Evolutionary conservation across 805 yeast species (phyloP).

Genomic region (Kluyveromyces siamensis): DNA sequence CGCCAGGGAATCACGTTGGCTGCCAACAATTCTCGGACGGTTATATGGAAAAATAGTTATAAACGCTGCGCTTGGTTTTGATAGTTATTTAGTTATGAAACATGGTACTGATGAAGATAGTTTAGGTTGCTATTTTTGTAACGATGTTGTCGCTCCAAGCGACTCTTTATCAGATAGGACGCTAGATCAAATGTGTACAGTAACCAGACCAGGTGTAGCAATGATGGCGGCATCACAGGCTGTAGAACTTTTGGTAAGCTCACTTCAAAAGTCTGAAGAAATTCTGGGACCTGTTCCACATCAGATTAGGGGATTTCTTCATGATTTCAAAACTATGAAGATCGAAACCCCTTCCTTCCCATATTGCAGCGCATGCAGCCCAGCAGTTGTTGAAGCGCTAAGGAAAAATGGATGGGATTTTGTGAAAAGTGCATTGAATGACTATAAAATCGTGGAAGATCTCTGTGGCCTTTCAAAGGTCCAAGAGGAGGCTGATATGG

Average conservation of each 20-base stretch:
- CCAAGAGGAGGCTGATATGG: constrained; percentile 45
- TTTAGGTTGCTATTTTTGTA: constrained; percentile 92
- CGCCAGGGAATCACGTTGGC: constrained; percentile 93
- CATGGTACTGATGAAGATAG: constrained; percentile 54
- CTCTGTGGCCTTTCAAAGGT: constrained; percentile 71
- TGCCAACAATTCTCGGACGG: constrained; percentile 80
- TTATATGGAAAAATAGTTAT: constrained; percentile 64
- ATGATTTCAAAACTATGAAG: constrained; percentile 52
- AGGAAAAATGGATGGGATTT: constrained; percentile 66
- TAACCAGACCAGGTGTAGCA: constrained; percentile 94
- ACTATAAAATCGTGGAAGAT: constrained; percentile 59
- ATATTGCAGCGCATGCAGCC: constrained; percentile 83
- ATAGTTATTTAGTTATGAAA: constrained; percentile 85
- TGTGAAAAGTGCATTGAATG: constrained; percentile 59
- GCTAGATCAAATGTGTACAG: constrained; percentile 97
- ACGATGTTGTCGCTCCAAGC: constrained; percentile 89
- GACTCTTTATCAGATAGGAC: constrained; percentile 85
- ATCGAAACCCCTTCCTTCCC: constrained; percentile 64
- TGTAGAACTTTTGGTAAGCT: constrained; percentile 69
- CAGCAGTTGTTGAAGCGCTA: constrained; percentile 44
- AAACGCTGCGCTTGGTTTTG: constrained; percentile 94
- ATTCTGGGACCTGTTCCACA: constrained; percentile 73
- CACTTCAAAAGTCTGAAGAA: constrained; percentile 41
- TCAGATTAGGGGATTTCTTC: constrained; percentile 82
- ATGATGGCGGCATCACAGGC: constrained; percentile 78